Base-by-base conservation (phyloP, 2,329 filamentous ascomycete species). In the Alternaria brassicicola region DNA sequence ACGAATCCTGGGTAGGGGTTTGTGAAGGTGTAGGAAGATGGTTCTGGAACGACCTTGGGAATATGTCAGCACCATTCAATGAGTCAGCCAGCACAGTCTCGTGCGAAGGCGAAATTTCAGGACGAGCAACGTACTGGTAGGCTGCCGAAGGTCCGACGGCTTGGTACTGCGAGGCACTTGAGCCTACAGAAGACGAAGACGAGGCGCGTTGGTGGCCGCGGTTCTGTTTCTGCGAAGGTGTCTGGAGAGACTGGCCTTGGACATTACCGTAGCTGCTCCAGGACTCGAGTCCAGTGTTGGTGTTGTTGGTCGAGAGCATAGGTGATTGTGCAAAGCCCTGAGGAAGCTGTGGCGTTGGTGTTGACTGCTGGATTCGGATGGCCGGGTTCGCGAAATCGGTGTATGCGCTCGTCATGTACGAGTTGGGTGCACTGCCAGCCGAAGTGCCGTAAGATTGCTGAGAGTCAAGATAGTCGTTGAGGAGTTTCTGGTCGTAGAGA, bases 11-110 rank as follows among this genome's bases (percentile, higher is more conserved):
- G 26, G 81, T 78, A 13, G 84, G 83, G 8, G 83, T 85, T 59
- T 84, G 81, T 43, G 82, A 78, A n/a, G 85, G 82, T 23, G 83
- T 85, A 3, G 83, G 83, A 12, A 85, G 79, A 65, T 83, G 80
- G 72, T 74, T 86, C 58, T 81, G 76, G 71, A 80, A 81, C 48
- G 76, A 69, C 58, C 78, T 77, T 64, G 70, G 74, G 33, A 69
- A 65, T 69, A 75, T 74, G 68, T 78, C 75, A 71, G 75, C 72
- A 33, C 56, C 52, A 54, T 64, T 62, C 38, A 57, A 63, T 67
- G 69, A 74, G 58, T 78, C 73, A 70, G 73, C 72, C 49, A 66
- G 64, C 45, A 71, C 67, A 51, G 78, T 71, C 52, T 62, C 64
- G 48, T 76, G 74, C 50, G 78, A 73, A 57, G 82, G 80, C 68